Evolutionary conservation across 2,329 filamentous ascomycete species (phyloP).

Genomic region (Colletotrichum lupini): DNA sequence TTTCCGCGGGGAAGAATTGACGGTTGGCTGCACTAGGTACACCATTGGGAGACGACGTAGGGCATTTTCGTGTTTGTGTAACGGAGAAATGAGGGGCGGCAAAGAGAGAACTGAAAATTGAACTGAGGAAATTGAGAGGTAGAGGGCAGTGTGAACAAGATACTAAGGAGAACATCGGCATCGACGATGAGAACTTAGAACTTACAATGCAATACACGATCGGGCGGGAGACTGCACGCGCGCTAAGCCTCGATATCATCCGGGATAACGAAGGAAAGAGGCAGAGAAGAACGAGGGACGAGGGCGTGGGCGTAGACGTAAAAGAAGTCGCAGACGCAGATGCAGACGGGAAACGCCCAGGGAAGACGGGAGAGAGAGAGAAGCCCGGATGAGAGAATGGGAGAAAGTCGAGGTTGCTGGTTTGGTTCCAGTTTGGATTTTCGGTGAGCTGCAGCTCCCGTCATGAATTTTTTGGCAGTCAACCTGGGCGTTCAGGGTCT

Average conservation of each 20-base stretch:
- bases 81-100: neutral
- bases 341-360: conserved; percentile 3
- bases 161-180: neutral
- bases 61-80: neutral
- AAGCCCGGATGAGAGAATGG: neutral
- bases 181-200: conserved; percentile 10
- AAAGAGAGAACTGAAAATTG: neutral
- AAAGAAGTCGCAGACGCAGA: neutral
- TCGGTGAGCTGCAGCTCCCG: neutral
- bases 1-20: neutral
- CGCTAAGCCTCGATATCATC: conserved; percentile 34
- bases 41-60: neutral
- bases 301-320: neutral
- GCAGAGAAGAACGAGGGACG: neutral
- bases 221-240: conserved; percentile 14
- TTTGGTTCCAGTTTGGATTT: neutral
- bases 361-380: neutral
- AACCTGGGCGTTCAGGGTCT: conserved; percentile 1
- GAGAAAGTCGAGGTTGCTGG: neutral
- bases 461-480: neutral
- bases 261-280: conserved; percentile 18
- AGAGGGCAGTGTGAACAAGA: neutral
- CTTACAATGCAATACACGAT: conserved; percentile 27
- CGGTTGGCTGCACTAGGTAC: neutral
- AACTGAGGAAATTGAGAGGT: neutral